Evolutionary conservation across 2,329 filamentous ascomycete genomes (phyloP).

Genomic region (Grosmannia penicillata): DNA sequence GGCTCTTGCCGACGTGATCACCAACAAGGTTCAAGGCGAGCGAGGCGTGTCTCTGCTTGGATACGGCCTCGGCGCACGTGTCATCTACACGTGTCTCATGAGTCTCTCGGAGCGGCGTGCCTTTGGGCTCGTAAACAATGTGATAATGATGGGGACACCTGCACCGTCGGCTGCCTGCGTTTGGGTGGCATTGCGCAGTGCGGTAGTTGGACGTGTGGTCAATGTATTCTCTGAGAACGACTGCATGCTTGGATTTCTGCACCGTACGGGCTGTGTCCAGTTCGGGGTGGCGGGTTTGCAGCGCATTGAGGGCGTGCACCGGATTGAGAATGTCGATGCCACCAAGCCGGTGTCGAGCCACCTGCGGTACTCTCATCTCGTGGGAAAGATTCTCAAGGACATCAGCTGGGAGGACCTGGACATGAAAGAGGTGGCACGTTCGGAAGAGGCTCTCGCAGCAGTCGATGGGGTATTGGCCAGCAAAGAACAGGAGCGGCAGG

Average conservation of each 20-base stretch:
- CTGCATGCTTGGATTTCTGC: conserved; percentile 77
- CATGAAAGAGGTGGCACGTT: conserved; percentile 17
- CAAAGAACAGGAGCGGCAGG: conserved; percentile 9
- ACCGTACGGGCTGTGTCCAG: conserved; percentile 67
- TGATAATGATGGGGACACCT: conserved; percentile 70
- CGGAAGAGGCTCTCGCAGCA: conserved; percentile 19
- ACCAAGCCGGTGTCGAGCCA: conserved; percentile 54
- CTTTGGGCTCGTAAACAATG: conserved; percentile 78
- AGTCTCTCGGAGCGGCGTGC: conserved; percentile 64
- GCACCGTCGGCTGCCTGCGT: conserved; percentile 55
- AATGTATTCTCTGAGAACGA: conserved; percentile 85
- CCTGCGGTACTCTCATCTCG: conserved; percentile 52
- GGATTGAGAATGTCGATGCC: conserved; percentile 54
- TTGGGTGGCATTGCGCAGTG: conserved; percentile 65
- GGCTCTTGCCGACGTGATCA: conserved; percentile 67
- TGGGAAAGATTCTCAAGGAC: conserved; percentile 50
- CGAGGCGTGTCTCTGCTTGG: conserved; percentile 68
- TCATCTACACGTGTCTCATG: conserved; percentile 75
- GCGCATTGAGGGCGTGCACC: conserved; percentile 48
- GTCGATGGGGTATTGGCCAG: conserved; percentile 15
- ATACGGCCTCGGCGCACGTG: conserved; percentile 66
- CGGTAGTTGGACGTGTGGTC: conserved; percentile 70
- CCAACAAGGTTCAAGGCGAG: conserved; percentile 71
- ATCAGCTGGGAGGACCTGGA: conserved; percentile 57
- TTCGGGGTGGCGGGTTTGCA: conserved; percentile 77